These are phyloP conservation scores for Linum tenue DNA, from an alignment of 345 rosid species.

Conservation along the genomic window DNA sequence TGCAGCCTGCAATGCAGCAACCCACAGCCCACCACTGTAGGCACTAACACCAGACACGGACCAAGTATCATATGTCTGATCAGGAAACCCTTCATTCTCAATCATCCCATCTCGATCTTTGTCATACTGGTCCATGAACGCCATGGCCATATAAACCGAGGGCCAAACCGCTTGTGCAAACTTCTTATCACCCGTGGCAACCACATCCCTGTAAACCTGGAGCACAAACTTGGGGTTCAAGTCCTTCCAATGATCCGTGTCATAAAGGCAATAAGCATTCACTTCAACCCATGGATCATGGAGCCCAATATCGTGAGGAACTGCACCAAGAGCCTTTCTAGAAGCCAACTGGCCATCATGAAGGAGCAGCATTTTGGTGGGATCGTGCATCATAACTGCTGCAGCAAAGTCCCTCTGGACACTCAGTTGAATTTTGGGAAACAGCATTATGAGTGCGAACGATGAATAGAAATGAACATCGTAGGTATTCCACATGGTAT, in stretches of 20 bases:
- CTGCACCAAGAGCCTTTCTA: conserved; percentile 86
- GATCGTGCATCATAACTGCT: conserved; percentile 89
- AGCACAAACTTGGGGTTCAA: conserved; percentile 90
- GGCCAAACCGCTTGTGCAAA: conserved; percentile 89
- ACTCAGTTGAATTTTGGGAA: conserved; percentile 84
- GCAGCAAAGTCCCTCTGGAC: conserved; percentile 91
- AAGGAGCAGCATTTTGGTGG: conserved; percentile 50
- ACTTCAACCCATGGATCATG: conserved; percentile 89
- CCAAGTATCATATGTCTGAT: conserved; percentile 97
- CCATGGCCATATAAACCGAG: conserved; percentile 79
- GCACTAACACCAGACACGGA: conserved; percentile 82
- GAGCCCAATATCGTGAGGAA: conserved; percentile 85
- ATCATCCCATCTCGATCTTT: conserved; percentile 93
- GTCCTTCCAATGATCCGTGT: conserved; percentile 87
- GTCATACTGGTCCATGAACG: conserved; percentile 85
- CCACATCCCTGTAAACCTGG: conserved; percentile 81
- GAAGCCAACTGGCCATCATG: conserved; percentile 51
- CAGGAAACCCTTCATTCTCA: conserved; percentile 93
- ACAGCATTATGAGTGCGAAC: conserved; percentile 72
- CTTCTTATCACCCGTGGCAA: conserved; percentile 73
- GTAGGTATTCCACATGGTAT: conserved; percentile 92
- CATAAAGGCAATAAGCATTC: conserved; percentile 58
- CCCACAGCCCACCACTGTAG: conserved; percentile 88
- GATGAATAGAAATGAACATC: conserved; percentile 95
- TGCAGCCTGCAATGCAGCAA: conserved; percentile 91